Percentiles rank a stretch among this genome's conserved stretches.
Conservation (phyloP, 306 rosid genomes). For the peach (Prunus persica) region Prunus_persica_NCBIv2 NC_034012.1:14851501-14852000, state of each 20-base stretch:
- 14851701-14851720: constrained; percentile 89
- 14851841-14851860: constrained; percentile 62
- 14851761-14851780: constrained; percentile 69
- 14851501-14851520: neutral
- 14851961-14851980: constrained; percentile 95
- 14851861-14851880: constrained; percentile 71
- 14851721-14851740: constrained; percentile 75
- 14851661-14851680: constrained; percentile 85
- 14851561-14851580: neutral
- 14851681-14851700: constrained; percentile 89
- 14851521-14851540: neutral
- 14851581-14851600: constrained; percentile 80
- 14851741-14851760: constrained; percentile 92
- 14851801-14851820: constrained; percentile 42
- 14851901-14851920: constrained; percentile 85
- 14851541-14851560: neutral
- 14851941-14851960: constrained; percentile 93
- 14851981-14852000: constrained; percentile 82
- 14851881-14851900: constrained; percentile 61
- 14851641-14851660: constrained; percentile 88
- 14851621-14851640: constrained; percentile 79
- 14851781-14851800: constrained; percentile 52
- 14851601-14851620: constrained; percentile 75
- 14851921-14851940: constrained; percentile 87
- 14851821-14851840: constrained; percentile 47